Evolutionary conservation across 768 basidiomycete species (phyloP).

Genomic region (Hypsizygus marmoreus): DNA sequence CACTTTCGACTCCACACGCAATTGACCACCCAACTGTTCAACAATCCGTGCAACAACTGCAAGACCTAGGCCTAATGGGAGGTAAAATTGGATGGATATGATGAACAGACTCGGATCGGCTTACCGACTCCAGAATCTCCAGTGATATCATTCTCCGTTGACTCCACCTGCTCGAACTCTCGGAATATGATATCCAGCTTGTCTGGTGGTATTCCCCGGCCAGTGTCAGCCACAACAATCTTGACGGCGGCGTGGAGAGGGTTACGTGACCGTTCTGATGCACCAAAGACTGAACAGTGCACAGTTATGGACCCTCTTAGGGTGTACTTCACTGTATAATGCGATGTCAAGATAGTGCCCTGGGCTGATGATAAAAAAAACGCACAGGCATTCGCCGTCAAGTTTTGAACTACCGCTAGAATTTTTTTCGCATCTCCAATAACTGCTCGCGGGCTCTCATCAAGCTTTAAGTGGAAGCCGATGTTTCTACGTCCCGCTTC

Average conservation of each 20-base stretch:
- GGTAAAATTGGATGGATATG: background rate
- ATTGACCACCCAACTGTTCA: constrained; percentile 75
- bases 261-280: constrained; percentile 51
- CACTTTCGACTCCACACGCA: constrained; percentile 73
- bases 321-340: constrained; percentile 71
- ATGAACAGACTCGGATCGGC: too few species aligned
- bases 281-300: constrained; percentile 50
- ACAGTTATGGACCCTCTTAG: constrained; percentile 59
- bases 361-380: too few species aligned
- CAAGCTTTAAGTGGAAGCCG: constrained; percentile 57
- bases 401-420: constrained; percentile 73
- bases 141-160: constrained; percentile 37
- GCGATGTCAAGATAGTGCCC: too few species aligned
- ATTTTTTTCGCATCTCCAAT: constrained; percentile 77
- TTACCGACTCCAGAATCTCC: constrained; percentile 50
- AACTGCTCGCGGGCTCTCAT: constrained; percentile 56
- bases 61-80: constrained; percentile 70
- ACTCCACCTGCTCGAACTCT: constrained; percentile 78
- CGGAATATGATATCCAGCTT: constrained; percentile 78
- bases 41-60: constrained; percentile 83
- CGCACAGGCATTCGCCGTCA: constrained; percentile 75
- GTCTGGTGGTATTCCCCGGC: constrained; percentile 64
- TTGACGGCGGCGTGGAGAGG: constrained; percentile 58
- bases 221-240: constrained; percentile 71
- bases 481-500: constrained; percentile 68